Conservation (phyloP, 2,329 filamentous ascomycete genomes). For the Exutisphaerella laricina region DNA sequence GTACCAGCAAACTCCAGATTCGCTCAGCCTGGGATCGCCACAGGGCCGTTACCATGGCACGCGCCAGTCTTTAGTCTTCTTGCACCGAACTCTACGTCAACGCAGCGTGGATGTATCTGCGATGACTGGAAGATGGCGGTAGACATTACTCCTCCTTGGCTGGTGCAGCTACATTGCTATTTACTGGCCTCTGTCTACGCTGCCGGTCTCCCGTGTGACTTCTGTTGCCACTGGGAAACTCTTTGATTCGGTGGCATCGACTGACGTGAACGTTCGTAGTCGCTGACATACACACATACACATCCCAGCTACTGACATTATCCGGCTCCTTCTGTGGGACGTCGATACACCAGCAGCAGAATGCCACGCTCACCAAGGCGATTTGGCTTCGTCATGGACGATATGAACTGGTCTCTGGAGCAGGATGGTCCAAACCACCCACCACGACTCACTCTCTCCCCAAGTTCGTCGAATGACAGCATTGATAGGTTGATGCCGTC, state of each 20-base stretch:
- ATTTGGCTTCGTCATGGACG: conserved; percentile 16
- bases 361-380: conserved; percentile 15
- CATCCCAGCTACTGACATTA: no score
- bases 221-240: not conserved
- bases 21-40: not conserved
- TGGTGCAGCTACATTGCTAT: not conserved
- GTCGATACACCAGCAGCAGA: not conserved
- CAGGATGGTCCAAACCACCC: not conserved
- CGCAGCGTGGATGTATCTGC: no score
- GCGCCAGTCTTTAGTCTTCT: not conserved
- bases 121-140: no score
- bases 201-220: not conserved
- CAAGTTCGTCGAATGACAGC: conserved; percentile 12
- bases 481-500: conserved; percentile 9
- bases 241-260: not conserved
- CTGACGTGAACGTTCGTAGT: not conserved
- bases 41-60: conserved; percentile 8
- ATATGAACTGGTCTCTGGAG: conserved; percentile 11
- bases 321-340: not conserved
- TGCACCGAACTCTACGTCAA: not conserved
- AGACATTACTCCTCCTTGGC: not conserved
- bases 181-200: not conserved
- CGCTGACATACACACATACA: not conserved
- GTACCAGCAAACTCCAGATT: not conserved
- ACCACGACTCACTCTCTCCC: conserved; percentile 12